Conservation (phyloP, 352 stramenopile genomes). For the Globisporangium paddicum region DNA sequence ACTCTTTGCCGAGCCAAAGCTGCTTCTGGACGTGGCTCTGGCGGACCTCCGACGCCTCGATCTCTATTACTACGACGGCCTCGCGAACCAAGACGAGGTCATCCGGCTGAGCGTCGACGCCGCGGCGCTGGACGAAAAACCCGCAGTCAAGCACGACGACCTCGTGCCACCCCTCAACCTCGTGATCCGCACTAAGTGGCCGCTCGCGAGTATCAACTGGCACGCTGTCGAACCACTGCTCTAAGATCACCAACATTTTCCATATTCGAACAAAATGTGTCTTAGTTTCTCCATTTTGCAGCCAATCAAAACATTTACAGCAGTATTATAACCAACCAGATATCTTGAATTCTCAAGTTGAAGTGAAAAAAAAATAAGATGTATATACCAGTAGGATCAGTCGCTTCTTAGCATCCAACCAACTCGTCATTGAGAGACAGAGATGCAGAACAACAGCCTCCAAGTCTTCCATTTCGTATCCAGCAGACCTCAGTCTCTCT, state of each 20-base stretch:
- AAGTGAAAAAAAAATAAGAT: too few relatives aligned
- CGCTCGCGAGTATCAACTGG: conserved; percentile 73
- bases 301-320: not conserved
- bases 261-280: not conserved
- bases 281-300: not conserved
- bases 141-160: conserved; percentile 38
- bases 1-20: conserved; percentile 51
- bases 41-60: conserved; percentile 44
- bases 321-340: not conserved
- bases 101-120: conserved; percentile 61
- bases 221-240: conserved; percentile 85
- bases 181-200: conserved; percentile 90
- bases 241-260: conserved; percentile 19
- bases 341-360: not conserved
- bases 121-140: conserved; percentile 21
- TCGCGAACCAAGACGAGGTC: conserved; percentile 86
- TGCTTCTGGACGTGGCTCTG: conserved; percentile 19
- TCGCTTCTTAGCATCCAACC: too few relatives aligned
- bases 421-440: too few relatives aligned
- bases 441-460: too few relatives aligned
- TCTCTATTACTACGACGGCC: conserved; percentile 86
- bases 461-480: too few relatives aligned
- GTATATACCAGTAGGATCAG: too few relatives aligned
- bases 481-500: too few relatives aligned
- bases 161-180: conserved; percentile 85